Percentiles rank a stretch among this genome's conserved stretches.
These are phyloP conservation scores for Phytophthora fragariae DNA, from an alignment of 352 stramenopile genomes.

Conservation along the genomic window DNA sequence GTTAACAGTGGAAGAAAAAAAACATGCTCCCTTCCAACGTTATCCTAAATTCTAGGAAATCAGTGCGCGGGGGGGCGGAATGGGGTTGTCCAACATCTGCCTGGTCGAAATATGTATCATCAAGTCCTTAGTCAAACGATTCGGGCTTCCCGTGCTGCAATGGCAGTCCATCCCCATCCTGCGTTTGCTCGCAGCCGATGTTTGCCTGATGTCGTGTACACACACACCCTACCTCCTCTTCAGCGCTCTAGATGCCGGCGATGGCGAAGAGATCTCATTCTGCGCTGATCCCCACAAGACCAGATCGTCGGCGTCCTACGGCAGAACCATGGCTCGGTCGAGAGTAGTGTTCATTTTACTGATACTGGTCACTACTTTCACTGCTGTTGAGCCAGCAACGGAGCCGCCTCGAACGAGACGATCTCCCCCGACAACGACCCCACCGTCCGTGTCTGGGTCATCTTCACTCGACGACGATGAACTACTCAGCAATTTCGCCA, in stretches of 20 bases:
- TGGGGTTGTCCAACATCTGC: conserved; percentile 25
- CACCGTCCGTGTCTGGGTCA: not conserved
- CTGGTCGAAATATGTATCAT: conserved; percentile 27
- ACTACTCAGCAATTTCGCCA: conserved; percentile 6
- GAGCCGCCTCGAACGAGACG: not conserved
- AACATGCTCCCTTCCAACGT: too few relatives aligned
- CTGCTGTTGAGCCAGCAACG: conserved; percentile 1
- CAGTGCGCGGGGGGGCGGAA: conserved; percentile 16
- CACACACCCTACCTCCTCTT: not conserved
- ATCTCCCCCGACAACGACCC: not conserved
- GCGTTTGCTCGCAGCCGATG: conserved; percentile 28
- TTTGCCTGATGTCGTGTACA: conserved; percentile 9
- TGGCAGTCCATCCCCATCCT: conserved; percentile 35
- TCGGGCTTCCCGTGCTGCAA: conserved; percentile 18
- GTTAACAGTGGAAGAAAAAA: too few relatives aligned
- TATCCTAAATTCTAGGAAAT: conserved; percentile 3
- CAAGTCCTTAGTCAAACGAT: conserved; percentile 27
- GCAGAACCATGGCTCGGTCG: conserved; percentile 24
- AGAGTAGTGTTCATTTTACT: conserved; percentile 13
- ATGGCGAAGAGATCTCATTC: conserved; percentile 19
- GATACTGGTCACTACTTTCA: conserved; percentile 1
- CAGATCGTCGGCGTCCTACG: not conserved
- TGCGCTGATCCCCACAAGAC: conserved; percentile 6
- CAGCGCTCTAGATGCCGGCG: not conserved
- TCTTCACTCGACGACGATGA: conserved; percentile 1